Percentiles rank a stretch among this genome's conserved stretches.
phyloP scores from a whole-genome alignment of 1,284 basidiomycete species.

The Ceratobasidium sp. region DNA sequence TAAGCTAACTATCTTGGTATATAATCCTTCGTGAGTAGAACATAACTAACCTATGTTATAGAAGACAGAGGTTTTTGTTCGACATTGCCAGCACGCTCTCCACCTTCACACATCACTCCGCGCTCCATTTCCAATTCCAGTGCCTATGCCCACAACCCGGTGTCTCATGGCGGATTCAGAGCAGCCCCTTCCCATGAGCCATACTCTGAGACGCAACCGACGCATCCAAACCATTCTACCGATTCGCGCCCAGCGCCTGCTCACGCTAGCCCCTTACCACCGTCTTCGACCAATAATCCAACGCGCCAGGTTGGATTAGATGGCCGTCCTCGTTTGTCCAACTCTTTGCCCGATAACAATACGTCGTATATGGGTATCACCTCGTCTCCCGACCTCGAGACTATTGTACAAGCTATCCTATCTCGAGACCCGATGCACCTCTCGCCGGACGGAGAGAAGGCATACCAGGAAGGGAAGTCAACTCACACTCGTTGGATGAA shows the following conservation, averaged over 20 bases:
- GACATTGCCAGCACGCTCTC: too few species aligned
- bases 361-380: not conserved
- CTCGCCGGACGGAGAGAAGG: not conserved
- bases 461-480: not conserved
- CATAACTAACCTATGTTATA: too few species aligned
- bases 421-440: not conserved
- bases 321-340: not conserved
- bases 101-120: too few species aligned
- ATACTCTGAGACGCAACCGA: too few species aligned
- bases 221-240: not conserved
- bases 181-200: not conserved
- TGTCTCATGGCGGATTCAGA: not conserved
- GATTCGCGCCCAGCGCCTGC: not conserved
- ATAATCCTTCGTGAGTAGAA: too few species aligned
- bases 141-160: not conserved
- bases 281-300: not conserved
- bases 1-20: too few species aligned
- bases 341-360: not conserved
- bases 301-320: too few species aligned
- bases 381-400: not conserved
- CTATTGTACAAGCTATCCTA: not conserved
- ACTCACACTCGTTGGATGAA: not conserved
- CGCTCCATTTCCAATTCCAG: too few species aligned
- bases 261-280: not conserved
- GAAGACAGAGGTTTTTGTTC: too few species aligned